Conservation (phyloP, 805 yeast genomes). For the Candida bentonensis region DNA sequence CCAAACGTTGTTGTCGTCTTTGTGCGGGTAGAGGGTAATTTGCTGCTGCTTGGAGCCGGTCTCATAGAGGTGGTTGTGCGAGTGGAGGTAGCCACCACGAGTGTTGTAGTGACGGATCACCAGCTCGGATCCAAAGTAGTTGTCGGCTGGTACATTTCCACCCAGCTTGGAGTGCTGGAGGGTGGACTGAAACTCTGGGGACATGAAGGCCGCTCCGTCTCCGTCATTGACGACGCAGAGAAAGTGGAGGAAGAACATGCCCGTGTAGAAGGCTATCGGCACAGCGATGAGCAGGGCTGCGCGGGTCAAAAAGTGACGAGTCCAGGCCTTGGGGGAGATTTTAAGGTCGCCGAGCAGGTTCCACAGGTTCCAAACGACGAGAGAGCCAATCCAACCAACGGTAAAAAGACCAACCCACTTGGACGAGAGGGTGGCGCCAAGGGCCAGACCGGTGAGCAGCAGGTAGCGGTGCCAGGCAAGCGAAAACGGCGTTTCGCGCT, state of each 20-base stretch:
- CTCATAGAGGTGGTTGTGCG: slow-evolving; percentile 51
- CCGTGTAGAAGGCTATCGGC: slow-evolving; percentile 46
- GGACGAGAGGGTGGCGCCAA: slow-evolving; percentile 45
- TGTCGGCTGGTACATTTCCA: slow-evolving; percentile 42
- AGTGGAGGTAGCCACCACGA: slow-evolving; percentile 67
- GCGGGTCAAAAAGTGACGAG: slow-evolving; percentile 29
- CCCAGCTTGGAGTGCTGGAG: slow-evolving; percentile 30
- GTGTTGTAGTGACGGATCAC: slow-evolving; percentile 58
- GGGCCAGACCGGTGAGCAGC: slow-evolving; percentile 30
- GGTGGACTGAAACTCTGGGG: slow-evolving; percentile 53
- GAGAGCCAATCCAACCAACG: slow-evolving; percentile 43
- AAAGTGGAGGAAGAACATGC: slow-evolving; percentile 46
- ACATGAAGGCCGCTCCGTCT: slow-evolving; percentile 46
- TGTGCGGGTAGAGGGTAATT: slow-evolving; percentile 55
- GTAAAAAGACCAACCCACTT: slow-evolving; percentile 65
- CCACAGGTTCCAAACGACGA: slow-evolving; percentile 49
- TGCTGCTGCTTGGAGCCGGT: slow-evolving; percentile 64
- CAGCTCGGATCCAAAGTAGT: slow-evolving; percentile 59
- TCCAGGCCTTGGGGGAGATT: slow-evolving; percentile 26
- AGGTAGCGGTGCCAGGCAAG: slow-evolving; percentile 40
- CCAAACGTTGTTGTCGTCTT: slow-evolving; percentile 65
- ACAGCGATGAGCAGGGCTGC: slow-evolving; percentile 31
- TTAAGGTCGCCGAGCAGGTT: slow-evolving; percentile 50
- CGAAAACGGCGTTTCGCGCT: slow-evolving; percentile 31
- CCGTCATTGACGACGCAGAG: slow-evolving; percentile 31